Percentiles rank a stretch among this genome's conserved stretches.
These are phyloP conservation scores for Heliamphora exappendiculata DNA, from an alignment of 148 eudicot genomes.

Conservation along the genomic window DNA sequence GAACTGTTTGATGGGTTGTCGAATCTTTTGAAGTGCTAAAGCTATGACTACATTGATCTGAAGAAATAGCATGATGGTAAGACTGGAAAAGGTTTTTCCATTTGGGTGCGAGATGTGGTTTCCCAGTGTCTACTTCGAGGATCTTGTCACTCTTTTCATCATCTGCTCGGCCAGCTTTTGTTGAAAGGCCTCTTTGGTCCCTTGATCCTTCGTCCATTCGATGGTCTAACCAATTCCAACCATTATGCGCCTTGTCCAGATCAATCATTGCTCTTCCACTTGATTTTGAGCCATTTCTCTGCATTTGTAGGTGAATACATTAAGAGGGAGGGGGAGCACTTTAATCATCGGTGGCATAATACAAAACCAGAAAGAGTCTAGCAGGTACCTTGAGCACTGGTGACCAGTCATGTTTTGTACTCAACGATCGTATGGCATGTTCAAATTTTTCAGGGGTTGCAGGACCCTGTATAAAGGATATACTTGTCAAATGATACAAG, in stretches of 20 bases:
- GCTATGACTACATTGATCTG: conserved; percentile 53
- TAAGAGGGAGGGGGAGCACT: not conserved
- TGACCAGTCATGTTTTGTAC: conserved; percentile 30
- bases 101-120: conserved; percentile 26
- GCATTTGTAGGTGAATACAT: conserved; percentile 3
- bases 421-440: conserved; percentile 35
- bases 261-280: conserved; percentile 16
- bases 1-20: conserved; percentile 36
- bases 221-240: conserved; percentile 36
- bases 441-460: conserved; percentile 81
- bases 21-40: conserved; percentile 60
- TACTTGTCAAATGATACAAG: not conserved
- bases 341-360: not conserved
- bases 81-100: conserved; percentile 45
- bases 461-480: conserved; percentile 48
- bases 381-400: conserved; percentile 40
- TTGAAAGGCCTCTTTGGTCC: conserved; percentile 18
- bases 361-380: not conserved
- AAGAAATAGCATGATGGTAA: conserved; percentile 25
- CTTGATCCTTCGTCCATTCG: conserved; percentile 25
- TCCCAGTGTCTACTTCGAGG: conserved; percentile 55
- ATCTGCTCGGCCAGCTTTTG: conserved; percentile 18
- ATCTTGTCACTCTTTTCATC: conserved; percentile 48
- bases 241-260: conserved; percentile 21
- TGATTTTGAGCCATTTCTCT: conserved; percentile 55